Percentiles rank a stretch among this genome's conserved stretches.
Conservation (phyloP, 2,329 filamentous ascomycete genomes). For the Fusarium sp. region DNA sequence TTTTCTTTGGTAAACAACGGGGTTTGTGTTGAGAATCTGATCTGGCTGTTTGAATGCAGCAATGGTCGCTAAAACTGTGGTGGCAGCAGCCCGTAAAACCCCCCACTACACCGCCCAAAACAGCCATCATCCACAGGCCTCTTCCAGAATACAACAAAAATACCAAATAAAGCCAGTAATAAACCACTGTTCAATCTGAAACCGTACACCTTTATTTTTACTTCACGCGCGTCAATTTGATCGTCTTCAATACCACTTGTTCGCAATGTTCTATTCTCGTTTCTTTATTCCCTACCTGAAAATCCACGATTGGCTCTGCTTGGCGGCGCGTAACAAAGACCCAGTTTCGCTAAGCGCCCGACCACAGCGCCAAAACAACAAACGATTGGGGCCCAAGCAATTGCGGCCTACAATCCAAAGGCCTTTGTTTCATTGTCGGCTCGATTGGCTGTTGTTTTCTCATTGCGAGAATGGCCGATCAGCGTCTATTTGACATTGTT, state of each 20-base stretch:
- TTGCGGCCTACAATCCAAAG: slow-evolving; percentile 14
- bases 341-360: slow-evolving; percentile 44
- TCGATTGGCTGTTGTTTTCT: slow-evolving; percentile 34
- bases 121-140: neutral
- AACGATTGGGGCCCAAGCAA: slow-evolving; percentile 37
- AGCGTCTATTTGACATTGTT: slow-evolving; percentile 13
- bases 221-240: neutral
- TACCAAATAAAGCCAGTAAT: neutral
- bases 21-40: too few relatives aligned
- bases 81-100: too few relatives aligned
- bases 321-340: slow-evolving; percentile 23
- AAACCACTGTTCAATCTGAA: neutral
- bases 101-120: neutral
- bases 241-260: neutral
- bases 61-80: too few relatives aligned
- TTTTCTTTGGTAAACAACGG: too few relatives aligned
- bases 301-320: slow-evolving; percentile 18
- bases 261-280: slow-evolving; percentile 25
- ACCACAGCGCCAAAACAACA: slow-evolving; percentile 27
- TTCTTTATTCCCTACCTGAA: slow-evolving; percentile 11
- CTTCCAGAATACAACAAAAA: neutral
- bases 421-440: slow-evolving; percentile 14
- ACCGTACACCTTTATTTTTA: slow-evolving; percentile 3
- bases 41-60: too few relatives aligned
- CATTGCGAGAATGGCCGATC: neutral